These are phyloP conservation scores for Globisporangium uncinulatum DNA, from an alignment of 352 stramenopile species.

Conservation along the genomic window DNA sequence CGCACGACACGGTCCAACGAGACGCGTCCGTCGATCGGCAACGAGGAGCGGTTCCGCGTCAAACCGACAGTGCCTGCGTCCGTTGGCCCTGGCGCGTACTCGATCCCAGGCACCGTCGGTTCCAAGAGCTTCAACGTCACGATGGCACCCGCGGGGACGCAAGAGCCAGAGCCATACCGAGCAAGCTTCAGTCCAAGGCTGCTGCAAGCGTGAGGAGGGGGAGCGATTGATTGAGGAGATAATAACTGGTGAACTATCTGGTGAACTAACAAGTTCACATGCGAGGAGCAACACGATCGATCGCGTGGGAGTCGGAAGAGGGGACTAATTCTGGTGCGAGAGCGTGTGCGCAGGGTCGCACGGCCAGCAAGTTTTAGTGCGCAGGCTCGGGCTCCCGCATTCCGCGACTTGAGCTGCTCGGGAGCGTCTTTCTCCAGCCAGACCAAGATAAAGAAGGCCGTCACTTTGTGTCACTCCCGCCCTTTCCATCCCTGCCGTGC, in stretches of 20 bases:
- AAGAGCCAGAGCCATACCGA: not conserved
- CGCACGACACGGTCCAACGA: slow-evolving; percentile 28
- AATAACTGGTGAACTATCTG: too few relatives aligned
- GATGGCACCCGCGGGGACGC: slow-evolving; percentile 19
- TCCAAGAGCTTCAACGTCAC: slow-evolving; percentile 70
- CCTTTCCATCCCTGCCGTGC: not conserved
- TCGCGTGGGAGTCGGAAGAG: too few relatives aligned
- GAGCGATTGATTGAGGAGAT: slow-evolving; percentile 1
- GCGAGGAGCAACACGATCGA: too few relatives aligned
- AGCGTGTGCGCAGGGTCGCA: too few relatives aligned
- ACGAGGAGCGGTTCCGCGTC: slow-evolving; percentile 44
- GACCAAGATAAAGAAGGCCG: too few relatives aligned
- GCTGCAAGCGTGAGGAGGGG: not conserved
- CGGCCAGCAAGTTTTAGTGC: too few relatives aligned
- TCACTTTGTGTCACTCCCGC: not conserved
- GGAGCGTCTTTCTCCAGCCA: too few relatives aligned
- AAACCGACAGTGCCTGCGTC: slow-evolving; percentile 37
- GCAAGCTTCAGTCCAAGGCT: not conserved
- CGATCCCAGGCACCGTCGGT: slow-evolving; percentile 46
- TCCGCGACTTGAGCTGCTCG: too few relatives aligned
- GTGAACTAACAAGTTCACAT: not conserved
- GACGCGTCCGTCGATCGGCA: slow-evolving; percentile 37
- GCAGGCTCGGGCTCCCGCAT: too few relatives aligned
- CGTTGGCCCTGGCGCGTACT: slow-evolving; percentile 48
- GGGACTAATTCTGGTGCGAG: too few relatives aligned